Conservation (phyloP, 352 stramenopile species). For the Pythium monospermum region DNA sequence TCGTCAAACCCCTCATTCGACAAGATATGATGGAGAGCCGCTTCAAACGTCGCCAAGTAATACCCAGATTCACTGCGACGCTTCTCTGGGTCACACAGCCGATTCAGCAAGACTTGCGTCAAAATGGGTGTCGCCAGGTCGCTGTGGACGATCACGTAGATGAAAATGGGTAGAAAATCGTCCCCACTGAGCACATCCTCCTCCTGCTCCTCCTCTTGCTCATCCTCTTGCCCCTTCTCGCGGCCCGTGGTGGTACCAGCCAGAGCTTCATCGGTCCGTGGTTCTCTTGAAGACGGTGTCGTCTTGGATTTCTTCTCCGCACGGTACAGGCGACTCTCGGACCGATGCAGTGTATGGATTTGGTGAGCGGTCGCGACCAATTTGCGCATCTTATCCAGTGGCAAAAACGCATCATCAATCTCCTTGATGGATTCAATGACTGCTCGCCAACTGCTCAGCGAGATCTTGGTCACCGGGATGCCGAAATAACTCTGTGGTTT, state of each 20-base stretch:
- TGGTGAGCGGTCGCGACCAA: constrained; percentile 62
- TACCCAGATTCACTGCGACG: constrained; percentile 84
- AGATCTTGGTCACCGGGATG: constrained; percentile 74
- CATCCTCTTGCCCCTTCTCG: not conserved
- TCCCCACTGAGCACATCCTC: constrained; percentile 78
- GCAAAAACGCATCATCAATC: constrained; percentile 76
- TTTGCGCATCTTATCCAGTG: constrained; percentile 82
- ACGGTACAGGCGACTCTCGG: constrained; percentile 40
- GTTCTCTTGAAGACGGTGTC: too few relatives aligned
- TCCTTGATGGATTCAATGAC: constrained; percentile 78
- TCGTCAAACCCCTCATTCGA: constrained; percentile 44
- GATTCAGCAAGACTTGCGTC: constrained; percentile 78
- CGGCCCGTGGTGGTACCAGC: constrained; percentile 7
- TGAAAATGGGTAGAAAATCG: constrained; percentile 86
- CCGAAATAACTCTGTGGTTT: constrained; percentile 83
- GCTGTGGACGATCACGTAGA: constrained; percentile 86
- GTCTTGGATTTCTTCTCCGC: constrained; percentile 5
- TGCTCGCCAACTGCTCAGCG: constrained; percentile 63
- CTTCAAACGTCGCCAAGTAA: constrained; percentile 82
- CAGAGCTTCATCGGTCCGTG: constrained; percentile 4
- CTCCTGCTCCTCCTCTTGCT: constrained; percentile 7
- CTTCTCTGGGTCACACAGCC: constrained; percentile 80
- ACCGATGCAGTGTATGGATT: constrained; percentile 68
- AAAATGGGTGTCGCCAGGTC: constrained; percentile 70
- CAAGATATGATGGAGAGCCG: constrained; percentile 73